Evolutionary conservation across 2,329 filamentous ascomycete genomes (phyloP), one percentile per base, ranked within the genome.

Genomic region (Colletotrichum navitas): DNA sequence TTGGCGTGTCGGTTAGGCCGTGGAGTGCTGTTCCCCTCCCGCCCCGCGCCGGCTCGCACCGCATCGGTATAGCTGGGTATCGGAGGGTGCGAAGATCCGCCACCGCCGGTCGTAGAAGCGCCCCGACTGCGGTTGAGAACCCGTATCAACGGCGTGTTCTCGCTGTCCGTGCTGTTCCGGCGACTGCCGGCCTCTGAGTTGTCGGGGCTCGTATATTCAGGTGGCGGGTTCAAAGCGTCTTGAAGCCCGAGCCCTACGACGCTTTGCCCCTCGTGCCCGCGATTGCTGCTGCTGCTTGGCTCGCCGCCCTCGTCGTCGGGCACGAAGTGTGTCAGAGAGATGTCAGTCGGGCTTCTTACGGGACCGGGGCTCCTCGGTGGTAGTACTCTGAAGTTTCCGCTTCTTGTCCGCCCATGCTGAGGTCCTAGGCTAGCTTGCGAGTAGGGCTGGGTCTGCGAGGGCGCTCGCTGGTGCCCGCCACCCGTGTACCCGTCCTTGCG

Each of bases 301-400:
- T 94, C 93, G 77, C 94, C 93, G n/a, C 86, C 89, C 67, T 90
- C 88, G 75, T 95, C 92, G 73, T 83, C 86, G 3, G 88, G 92
- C 55, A 93, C 91, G 64, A 98, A 87, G 77, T 95, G 94, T 36
- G 95, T 93, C 59, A 99, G 88, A 11, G 95, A 98, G 75, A 99
- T 99, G 80, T 98, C 96, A 14, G 96, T 98, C 11, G 96, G 95
- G 78, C 94, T 97, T 76, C 95, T 89, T 73, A 94, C 88, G 1
- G 96, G 96, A 3, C 96, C 96, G 0, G 95, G 95, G 78, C 94
- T 97, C 26, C 93, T 93, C 11, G 94, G 93, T 73, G 91, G 86
- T 75, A 92, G 85, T 56, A 95, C 85, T 74, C 94, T 88, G 78
- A 94, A 91, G 76, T 94, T 95, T 64, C 93, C 93, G 77, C 93